Evolutionary conservation across 257 asterid species (phyloP).

Genomic region (Solanum commersonii): DNA sequence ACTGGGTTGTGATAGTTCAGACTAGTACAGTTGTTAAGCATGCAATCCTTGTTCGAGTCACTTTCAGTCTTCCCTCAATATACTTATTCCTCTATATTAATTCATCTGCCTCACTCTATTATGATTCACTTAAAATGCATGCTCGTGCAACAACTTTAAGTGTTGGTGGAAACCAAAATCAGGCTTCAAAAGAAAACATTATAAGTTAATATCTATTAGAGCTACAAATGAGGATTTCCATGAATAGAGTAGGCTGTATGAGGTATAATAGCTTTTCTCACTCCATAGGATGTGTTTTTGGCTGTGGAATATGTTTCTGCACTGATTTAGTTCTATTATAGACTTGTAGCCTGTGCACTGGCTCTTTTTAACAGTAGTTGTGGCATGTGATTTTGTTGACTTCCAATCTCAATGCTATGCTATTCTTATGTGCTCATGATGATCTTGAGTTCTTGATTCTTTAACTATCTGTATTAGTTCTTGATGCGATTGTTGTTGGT

Average conservation of each 20-base stretch:
- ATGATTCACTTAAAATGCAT: neutral
- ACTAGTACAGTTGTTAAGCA: neutral
- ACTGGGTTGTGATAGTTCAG: neutral
- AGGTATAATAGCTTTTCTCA: neutral
- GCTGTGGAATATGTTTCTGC: neutral
- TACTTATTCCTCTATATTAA: neutral
- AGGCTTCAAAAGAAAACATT: neutral
- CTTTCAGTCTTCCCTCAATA: neutral
- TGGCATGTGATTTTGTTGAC: neutral
- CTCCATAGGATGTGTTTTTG: neutral
- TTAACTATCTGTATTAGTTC: constrained; percentile 60
- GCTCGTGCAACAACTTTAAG: neutral
- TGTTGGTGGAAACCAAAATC: neutral
- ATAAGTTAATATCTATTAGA: neutral
- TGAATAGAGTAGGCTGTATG: neutral
- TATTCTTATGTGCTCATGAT: constrained; percentile 3
- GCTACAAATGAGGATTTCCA: neutral
- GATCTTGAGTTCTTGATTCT: constrained; percentile 18
- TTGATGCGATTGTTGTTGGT: constrained; percentile 92
- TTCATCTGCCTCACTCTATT: neutral
- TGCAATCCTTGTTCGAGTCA: neutral
- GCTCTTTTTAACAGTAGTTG: neutral
- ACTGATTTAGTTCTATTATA: neutral
- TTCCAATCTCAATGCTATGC: neutral
- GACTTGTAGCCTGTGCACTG: neutral